These are phyloP conservation scores for Solanum tacnaense DNA, from an alignment of 257 asterid genomes.

Conservation along the genomic window DNA sequence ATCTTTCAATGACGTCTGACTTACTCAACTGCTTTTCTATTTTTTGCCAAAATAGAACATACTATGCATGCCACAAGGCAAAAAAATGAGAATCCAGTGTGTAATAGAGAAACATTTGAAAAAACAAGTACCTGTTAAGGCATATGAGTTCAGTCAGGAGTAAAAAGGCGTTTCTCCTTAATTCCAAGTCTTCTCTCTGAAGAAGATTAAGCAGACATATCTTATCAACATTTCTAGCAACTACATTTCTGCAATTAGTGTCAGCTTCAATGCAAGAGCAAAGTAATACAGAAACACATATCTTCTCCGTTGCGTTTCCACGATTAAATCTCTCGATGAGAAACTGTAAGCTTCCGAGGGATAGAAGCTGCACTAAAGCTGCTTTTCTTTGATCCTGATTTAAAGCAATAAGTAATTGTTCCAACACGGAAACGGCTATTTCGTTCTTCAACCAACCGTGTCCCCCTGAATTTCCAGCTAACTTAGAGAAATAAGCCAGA, in stretches of 20 bases:
- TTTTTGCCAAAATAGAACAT: neutral
- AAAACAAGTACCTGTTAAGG: constrained; percentile 45
- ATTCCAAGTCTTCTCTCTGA: constrained; percentile 20
- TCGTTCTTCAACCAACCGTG: constrained; percentile 14
- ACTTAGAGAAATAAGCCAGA: constrained; percentile 24
- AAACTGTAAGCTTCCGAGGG: constrained; percentile 52
- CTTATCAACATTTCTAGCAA: constrained; percentile 31
- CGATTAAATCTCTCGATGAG: constrained; percentile 32
- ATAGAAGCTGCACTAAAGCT: constrained; percentile 31
- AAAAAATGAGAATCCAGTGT: neutral
- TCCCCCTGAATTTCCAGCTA: constrained; percentile 6
- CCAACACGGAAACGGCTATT: constrained; percentile 24
- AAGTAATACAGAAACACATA: constrained; percentile 24
- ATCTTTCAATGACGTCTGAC: neutral
- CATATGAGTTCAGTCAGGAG: constrained; percentile 52
- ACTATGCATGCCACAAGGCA: neutral
- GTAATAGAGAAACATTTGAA: neutral
- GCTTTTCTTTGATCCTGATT: constrained; percentile 33
- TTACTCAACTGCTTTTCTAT: neutral
- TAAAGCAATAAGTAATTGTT: constrained; percentile 34
- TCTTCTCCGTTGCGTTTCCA: constrained; percentile 37
- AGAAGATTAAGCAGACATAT: constrained; percentile 36
- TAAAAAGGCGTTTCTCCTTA: constrained; percentile 22
- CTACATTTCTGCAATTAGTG: constrained; percentile 27
- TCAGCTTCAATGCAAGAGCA: constrained; percentile 50